Evolutionary conservation across 495 filamentous ascomycete species (phyloP).

Genomic region (Collariella sp.): DNA sequence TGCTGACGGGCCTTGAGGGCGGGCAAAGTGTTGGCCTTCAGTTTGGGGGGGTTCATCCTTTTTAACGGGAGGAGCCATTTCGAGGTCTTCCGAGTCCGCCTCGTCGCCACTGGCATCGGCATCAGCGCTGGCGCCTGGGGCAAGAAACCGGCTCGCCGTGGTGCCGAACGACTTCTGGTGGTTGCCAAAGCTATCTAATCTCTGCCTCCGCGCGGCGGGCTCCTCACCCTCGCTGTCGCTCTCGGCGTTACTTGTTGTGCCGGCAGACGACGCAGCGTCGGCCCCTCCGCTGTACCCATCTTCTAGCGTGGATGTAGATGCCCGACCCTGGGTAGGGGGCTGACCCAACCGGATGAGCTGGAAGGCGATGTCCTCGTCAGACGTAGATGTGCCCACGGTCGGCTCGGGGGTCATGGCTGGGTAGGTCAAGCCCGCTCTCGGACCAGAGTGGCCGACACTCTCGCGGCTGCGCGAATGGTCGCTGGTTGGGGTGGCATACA

Average conservation of each 20-base stretch:
- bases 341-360: conserved; percentile 94
- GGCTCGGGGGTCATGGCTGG: conserved; percentile 86
- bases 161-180: conserved; percentile 46
- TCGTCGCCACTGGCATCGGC: conserved; percentile 66
- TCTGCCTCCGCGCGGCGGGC: conserved; percentile 52
- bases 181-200: conserved; percentile 44
- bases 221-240: conserved; percentile 67
- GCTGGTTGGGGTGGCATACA: conserved; percentile 49
- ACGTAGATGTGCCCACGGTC: conserved; percentile 88
- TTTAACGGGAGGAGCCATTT: conserved; percentile 32
- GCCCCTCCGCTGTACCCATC: conserved; percentile 85
- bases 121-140: conserved; percentile 59
- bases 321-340: conserved; percentile 77
- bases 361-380: conserved; percentile 94
- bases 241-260: conserved; percentile 68
- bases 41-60: conserved; percentile 38
- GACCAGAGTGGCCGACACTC: conserved; percentile 43
- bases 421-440: conserved; percentile 25
- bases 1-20: conserved; percentile 25
- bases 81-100: conserved; percentile 49
- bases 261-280: conserved; percentile 75
- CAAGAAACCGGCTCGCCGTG: conserved; percentile 53
- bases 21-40: conserved; percentile 28
- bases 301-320: conserved; percentile 87
- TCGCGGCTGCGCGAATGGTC: conserved; percentile 60